Evolutionary conservation across 2,329 filamentous ascomycete genomes (phyloP), one percentile per base, ranked within the genome.

Genomic region (Aspergillus latus): DNA sequence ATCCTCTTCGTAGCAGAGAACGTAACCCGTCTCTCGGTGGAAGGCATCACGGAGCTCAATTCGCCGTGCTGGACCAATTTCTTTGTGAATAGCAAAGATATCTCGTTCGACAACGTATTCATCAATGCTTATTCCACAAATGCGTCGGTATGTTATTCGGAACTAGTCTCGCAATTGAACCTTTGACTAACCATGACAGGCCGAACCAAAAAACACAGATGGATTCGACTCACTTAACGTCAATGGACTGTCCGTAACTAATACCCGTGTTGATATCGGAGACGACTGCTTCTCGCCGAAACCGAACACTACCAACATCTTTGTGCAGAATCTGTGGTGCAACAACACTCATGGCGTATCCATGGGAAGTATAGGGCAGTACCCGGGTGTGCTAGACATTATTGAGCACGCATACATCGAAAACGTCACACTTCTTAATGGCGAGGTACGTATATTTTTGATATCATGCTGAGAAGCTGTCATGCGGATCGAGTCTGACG

Each of bases 51-150:
- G 13, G 77, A 85, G 62, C 80, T 84, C 57, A 82, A 85, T 66
- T 84, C 82, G 0, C 84, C 84, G 1, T 85, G 82, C 73, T 86
- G 84, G 84, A 85, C 80, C 2, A 87, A 84, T 64, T 86, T 86
- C 62, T 74, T 86, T 34, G 82, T 86, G 11, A 79, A 79, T 32
- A 84, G 78, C 62, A 75, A 83, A 65, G 80, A 83, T 58, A 71
- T 85, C 49, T 74, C 77, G 2, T 83, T 82, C 54, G 78, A 80
- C 37, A 74, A 84, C 56, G 76, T 85, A 5, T 75, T 79, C 21
- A 81, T 83, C 50, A 82, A 83, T 10, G 80, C 82, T 0, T 72
- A 76, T 15, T 84, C 81, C n/a, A 79, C 72, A 13, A 80, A 79
- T 54, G 70, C 64, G 45, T 73, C 76, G 21, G 72, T 67, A 60